These are phyloP conservation scores for Rutstroemia sp. DNA, from an alignment of 2,329 filamentous ascomycete species.

Conservation along the genomic window DNA sequence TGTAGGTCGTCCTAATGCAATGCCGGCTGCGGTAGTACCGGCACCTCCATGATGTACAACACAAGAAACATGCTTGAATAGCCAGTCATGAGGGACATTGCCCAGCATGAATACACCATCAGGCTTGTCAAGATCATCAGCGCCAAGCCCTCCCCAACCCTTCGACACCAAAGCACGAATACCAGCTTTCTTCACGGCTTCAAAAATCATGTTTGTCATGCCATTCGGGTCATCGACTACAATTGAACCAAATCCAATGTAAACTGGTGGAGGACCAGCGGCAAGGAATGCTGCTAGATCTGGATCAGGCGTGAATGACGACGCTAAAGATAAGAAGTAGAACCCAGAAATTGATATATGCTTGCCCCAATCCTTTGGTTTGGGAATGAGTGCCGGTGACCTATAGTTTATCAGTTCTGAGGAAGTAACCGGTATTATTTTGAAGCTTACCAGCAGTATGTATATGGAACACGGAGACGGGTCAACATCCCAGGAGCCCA, in stretches of 20 bases:
- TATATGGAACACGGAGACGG: conserved; percentile 71
- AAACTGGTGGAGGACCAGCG: conserved; percentile 64
- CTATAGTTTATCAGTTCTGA: conserved; percentile 23
- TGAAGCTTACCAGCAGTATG: conserved; percentile 67
- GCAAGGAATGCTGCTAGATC: conserved; percentile 60
- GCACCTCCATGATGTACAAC: conserved; percentile 87
- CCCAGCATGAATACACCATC: conserved; percentile 76
- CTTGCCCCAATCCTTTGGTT: conserved; percentile 67
- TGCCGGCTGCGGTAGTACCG: conserved; percentile 82
- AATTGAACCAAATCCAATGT: conserved; percentile 79
- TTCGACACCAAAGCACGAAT: conserved; percentile 78
- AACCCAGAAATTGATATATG: conserved; percentile 71
- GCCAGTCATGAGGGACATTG: conserved; percentile 83
- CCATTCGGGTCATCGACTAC: conserved; percentile 69
- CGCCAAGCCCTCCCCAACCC: conserved; percentile 81
- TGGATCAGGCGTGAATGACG: conserved; percentile 56
- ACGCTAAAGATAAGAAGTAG: conserved; percentile 63
- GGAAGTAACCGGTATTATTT: background rate
- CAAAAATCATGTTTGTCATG: conserved; percentile 65
- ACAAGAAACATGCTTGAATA: conserved; percentile 72
- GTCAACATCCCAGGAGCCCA: conserved; percentile 77
- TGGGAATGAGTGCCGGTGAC: conserved; percentile 71
- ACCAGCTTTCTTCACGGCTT: conserved; percentile 58
- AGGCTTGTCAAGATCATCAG: conserved; percentile 60
- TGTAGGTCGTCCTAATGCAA: conserved; percentile 71